A percentile compares a stretch with the other conserved stretches of the same genome.
These are phyloP conservation scores for Epichloe baconii DNA, from an alignment of 2,329 filamentous ascomycete species.

Conservation along the genomic window DNA sequence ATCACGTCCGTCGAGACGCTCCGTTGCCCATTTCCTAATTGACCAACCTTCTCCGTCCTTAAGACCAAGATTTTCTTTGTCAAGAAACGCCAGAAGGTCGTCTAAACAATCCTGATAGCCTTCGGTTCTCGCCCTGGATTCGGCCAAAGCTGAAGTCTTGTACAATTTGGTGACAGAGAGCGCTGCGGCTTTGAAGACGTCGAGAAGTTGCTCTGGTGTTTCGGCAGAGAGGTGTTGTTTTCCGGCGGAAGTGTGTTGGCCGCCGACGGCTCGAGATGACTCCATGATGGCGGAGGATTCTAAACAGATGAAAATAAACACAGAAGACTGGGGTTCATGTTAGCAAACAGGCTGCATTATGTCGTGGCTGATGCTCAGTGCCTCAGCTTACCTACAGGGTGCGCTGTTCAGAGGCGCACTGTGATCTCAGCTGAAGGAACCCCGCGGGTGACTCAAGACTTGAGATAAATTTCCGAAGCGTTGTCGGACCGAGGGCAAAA, in stretches of 20 bases:
- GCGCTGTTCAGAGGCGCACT: background rate
- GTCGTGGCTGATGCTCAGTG: background rate
- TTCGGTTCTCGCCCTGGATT: conserved; percentile 60
- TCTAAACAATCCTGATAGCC: conserved; percentile 93
- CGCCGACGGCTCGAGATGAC: conserved; percentile 3
- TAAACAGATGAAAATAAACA: background rate
- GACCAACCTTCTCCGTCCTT: conserved; percentile 63
- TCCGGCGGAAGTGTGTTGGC: conserved; percentile 10
- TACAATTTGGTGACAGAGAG: conserved; percentile 93
- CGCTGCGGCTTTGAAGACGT: conserved; percentile 84
- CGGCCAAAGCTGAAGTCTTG: conserved; percentile 72
- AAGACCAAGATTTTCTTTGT: conserved; percentile 66
- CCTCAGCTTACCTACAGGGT: background rate
- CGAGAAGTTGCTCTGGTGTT: conserved; percentile 56
- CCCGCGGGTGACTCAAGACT: conserved; percentile 1
- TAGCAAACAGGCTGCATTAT: background rate
- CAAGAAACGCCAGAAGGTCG: conserved; percentile 74
- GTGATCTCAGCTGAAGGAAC: background rate
- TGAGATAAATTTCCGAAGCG: background rate
- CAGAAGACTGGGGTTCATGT: background rate
- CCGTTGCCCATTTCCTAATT: conserved; percentile 52
- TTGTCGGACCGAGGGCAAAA: background rate
- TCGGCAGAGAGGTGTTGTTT: conserved; percentile 21
- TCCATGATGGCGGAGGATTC: conserved; percentile 5
- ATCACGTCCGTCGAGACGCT: conserved; percentile 53